Percentiles rank a stretch among this genome's conserved stretches.
Conservation (phyloP, 106 monocot species). For the Iris macrosiphon region DNA sequence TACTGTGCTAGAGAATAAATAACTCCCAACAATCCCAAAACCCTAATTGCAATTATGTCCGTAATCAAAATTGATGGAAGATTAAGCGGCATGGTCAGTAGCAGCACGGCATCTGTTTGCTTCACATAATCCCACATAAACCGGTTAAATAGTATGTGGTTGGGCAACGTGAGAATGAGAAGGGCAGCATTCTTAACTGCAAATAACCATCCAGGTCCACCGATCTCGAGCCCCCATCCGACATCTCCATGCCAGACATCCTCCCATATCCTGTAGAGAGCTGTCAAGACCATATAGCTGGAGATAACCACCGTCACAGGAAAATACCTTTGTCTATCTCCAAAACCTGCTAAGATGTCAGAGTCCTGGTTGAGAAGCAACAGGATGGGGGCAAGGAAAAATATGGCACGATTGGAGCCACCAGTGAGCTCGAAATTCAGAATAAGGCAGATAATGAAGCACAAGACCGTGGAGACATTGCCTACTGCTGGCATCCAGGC, state of each 20-base stretch:
- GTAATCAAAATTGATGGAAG: conserved; percentile 88
- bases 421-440: conserved; percentile 73
- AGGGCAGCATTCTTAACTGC: conserved; percentile 87
- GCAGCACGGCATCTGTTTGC: conserved; percentile 71
- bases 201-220: conserved; percentile 93
- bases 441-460: conserved; percentile 78
- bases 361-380: conserved; percentile 95
- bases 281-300: conserved; percentile 69
- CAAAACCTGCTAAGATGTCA: conserved; percentile 79
- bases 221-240: conserved; percentile 82
- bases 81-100: conserved; percentile 94
- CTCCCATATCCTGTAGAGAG: conserved; percentile 83
- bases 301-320: conserved; percentile 72
- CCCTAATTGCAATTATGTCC: conserved; percentile 64
- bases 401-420: conserved; percentile 85
- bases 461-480: conserved; percentile 78
- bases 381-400: conserved; percentile 85
- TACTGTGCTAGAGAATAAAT: conserved; percentile 81
- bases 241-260: conserved; percentile 58
- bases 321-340: conserved; percentile 92
- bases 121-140: conserved; percentile 99
- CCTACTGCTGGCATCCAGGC: conserved; percentile 99
- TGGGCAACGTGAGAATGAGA: conserved; percentile 84
- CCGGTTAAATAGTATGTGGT: conserved; percentile 93
- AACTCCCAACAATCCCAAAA: conserved; percentile 81